Evolutionary conservation across 2,329 filamentous ascomycete genomes (phyloP), one percentile per base, ranked within the genome.

Genomic region (Drechslera avenae): DNA sequence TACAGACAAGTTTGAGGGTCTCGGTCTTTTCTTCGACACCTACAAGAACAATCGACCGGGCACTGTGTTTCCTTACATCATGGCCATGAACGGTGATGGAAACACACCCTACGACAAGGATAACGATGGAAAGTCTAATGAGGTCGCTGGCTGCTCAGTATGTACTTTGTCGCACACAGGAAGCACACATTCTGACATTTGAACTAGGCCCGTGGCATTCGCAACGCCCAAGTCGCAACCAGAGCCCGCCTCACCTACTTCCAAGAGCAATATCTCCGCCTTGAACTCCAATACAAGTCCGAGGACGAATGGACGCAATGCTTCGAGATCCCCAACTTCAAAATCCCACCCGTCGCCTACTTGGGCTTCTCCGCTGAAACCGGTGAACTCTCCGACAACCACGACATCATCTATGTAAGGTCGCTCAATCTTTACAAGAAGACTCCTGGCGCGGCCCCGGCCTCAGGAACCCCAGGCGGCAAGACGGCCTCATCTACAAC

Each of bases 41-140:
- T 99, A 99, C 83, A 99, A 99, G 86, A 99, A 99, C 81, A 96
- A 97, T 79, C 86, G 94, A 12, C 93, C 94, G 0, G 94, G 94
- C 35, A 88, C 91, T 34, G 89, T 96, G 39, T 99, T 99, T 77
- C 94, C 94, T 42, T 97, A 96, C 71, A 88, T 99, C 67, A 97
- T 97, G 92, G 93, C 92, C 57, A 97, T 97, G 94, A 81, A 91
- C 62, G 94, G 94, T 53, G 94, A 99, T 73, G 93, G 94, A 56
- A 81, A 91, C 71, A 96, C 88, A 5, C 73, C 80, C 12, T 99
- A 99, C 77, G 91, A 97, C 79, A 91, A 97, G 79, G 86, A 87
- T 65, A 92, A 92, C 67, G 94, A 99, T 69, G 94, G 94, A 72
- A 97, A 97, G 81, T 83, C 86, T 50, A 91, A 90, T 66, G 94